A percentile compares a stretch with the other conserved stretches of the same genome.
phyloP scores from a whole-genome alignment of 2,329 filamentous ascomycete species.

The Penicillium sp. region DNA sequence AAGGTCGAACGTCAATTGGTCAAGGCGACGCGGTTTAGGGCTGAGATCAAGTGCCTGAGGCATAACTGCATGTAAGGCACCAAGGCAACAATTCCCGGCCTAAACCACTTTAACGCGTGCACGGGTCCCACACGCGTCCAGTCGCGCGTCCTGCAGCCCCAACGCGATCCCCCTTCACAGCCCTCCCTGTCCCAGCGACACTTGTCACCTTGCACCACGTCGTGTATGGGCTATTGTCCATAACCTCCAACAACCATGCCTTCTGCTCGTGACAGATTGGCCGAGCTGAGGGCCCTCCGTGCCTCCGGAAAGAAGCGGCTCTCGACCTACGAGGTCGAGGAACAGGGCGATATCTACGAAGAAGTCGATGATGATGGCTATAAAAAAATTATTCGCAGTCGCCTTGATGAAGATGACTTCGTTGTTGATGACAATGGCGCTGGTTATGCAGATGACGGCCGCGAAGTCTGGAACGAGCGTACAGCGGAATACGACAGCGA shows the following conservation, averaged over 20 bases:
- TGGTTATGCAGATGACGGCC: conserved; percentile 91
- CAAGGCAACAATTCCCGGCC: too few relatives aligned
- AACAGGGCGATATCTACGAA: conserved; percentile 84
- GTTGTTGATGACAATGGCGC: conserved; percentile 98
- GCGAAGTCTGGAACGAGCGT: conserved; percentile 86
- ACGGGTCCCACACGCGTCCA: conserved; percentile 12
- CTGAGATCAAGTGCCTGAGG: too few relatives aligned
- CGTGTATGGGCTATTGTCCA: conserved; percentile 16
- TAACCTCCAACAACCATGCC: conserved; percentile 28
- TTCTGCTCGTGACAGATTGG: conserved; percentile 44
- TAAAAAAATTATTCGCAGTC: conserved; percentile 87
- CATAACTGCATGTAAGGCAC: too few relatives aligned
- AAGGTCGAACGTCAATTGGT: too few relatives aligned
- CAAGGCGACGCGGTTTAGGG: too few relatives aligned
- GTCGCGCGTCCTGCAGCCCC: conserved; percentile 13
- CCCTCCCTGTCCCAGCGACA: conserved; percentile 22
- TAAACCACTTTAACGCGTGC: conserved; percentile 22
- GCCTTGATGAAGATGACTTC: conserved; percentile 92
- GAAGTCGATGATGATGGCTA: conserved; percentile 96
- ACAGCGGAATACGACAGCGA: conserved; percentile 55
- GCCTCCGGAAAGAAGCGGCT: conserved; percentile 88
- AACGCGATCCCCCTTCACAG: conserved; percentile 15
- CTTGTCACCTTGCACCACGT: conserved; percentile 8
- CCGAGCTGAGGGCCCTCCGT: conserved; percentile 79
- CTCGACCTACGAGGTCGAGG: conserved; percentile 79